Evolutionary conservation across 768 basidiomycete species (phyloP).

Genomic region (Suillus tomentosus): DNA sequence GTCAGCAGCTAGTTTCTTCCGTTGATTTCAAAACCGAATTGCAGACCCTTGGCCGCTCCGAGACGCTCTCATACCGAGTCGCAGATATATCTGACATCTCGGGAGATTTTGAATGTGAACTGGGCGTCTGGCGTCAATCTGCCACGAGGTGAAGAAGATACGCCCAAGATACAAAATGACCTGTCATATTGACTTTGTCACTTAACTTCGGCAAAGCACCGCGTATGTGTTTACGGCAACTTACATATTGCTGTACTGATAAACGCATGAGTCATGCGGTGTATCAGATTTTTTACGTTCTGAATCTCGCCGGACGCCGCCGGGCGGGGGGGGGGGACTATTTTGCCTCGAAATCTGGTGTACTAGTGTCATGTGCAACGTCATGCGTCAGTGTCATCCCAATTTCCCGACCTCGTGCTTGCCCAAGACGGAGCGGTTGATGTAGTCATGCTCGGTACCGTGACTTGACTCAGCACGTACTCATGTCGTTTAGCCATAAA

Average conservation of each 20-base stretch:
- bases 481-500: neutral
- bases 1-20: neutral
- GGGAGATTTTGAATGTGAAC: neutral
- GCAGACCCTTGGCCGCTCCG: neutral
- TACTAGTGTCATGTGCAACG: neutral
- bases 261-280: neutral
- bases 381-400: neutral
- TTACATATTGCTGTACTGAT: neutral
- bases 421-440: neutral
- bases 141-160: neutral
- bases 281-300: neutral
- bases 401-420: neutral
- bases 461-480: neutral
- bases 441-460: neutral
- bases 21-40: neutral
- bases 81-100: no score
- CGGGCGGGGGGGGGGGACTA: no score
- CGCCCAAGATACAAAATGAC: neutral
- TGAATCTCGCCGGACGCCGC: no score
- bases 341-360: no score
- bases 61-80: no score
- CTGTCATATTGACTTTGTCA: neutral
- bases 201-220: neutral
- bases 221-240: neutral
- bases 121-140: neutral